A percentile compares a stretch with the other conserved stretches of the same genome.
phyloP scores from a whole-genome alignment of 148 eudicot genomes.

The Chenopodium suecicum region DNA sequence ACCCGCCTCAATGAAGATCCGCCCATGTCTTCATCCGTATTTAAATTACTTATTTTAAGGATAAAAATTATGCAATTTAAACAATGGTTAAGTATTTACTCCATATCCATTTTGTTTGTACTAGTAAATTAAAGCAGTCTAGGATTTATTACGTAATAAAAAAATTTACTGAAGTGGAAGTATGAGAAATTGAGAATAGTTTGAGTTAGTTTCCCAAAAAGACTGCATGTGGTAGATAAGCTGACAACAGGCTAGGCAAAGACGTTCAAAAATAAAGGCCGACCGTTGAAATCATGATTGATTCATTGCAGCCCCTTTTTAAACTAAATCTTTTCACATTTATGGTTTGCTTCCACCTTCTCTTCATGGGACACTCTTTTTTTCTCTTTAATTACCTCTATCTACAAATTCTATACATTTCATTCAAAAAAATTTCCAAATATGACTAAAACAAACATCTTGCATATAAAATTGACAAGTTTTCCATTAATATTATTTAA shows the following conservation, averaged over 20 bases:
- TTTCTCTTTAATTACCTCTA: not conserved
- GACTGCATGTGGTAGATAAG: conserved; percentile 18
- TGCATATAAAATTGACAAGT: no score
- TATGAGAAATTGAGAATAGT: not conserved
- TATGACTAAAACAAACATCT: not conserved
- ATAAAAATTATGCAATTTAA: no score
- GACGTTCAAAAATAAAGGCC: conserved; percentile 22
- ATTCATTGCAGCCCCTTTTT: conserved; percentile 4
- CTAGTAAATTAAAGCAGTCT: no score
- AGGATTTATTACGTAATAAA: no score
- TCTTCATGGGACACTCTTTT: not conserved
- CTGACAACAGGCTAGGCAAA: conserved; percentile 17
- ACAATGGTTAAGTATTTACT: no score
- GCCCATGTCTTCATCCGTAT: no score
- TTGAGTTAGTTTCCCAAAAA: not conserved
- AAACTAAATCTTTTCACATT: conserved; percentile 20
- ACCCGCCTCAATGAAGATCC: no score
- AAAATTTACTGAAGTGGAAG: not conserved
- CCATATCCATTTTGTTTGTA: no score
- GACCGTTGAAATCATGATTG: conserved; percentile 19
- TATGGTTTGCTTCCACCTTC: conserved; percentile 14
- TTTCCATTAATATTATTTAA: no score
- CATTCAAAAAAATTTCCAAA: not conserved
- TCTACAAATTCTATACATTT: not conserved
- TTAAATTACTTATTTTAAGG: no score